phyloP scores from a whole-genome alignment of 352 stramenopile genomes.

The Poterioochromonas sp. region DNA sequence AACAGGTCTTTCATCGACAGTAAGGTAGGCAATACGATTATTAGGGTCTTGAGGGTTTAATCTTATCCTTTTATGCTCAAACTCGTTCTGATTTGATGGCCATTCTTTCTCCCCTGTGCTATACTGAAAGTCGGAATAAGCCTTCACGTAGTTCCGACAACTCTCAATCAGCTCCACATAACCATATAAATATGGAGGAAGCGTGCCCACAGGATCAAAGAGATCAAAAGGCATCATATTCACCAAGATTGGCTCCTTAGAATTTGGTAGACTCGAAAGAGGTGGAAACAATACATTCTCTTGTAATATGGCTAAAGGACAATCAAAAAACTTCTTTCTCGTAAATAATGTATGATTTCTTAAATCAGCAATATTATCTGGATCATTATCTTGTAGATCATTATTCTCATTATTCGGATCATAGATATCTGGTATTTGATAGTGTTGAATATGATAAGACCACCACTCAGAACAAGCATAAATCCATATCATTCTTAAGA shows the following conservation, averaged over 20 bases:
- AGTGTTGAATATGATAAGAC: background rate
- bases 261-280: background rate
- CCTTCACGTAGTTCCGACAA: background rate
- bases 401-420: background rate
- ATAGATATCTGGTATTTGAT: background rate
- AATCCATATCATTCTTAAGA: constrained; percentile 2
- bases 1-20: constrained; percentile 3
- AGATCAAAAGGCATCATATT: constrained; percentile 11
- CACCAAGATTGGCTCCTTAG: background rate
- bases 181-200: background rate
- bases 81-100: background rate
- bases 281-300: background rate
- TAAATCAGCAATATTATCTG: background rate
- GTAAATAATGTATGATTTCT: background rate
- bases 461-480: constrained; percentile 2
- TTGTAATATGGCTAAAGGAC: background rate
- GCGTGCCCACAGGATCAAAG: background rate
- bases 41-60: background rate
- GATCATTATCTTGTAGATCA: background rate
- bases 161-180: background rate
- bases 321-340: background rate
- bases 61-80: background rate
- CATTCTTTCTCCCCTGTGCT: background rate
- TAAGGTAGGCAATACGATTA: constrained; percentile 1
- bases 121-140: background rate